phyloP scores from a whole-genome alignment of 1,284 basidiomycete species.

The Boletellus dicymbophilus region DNA sequence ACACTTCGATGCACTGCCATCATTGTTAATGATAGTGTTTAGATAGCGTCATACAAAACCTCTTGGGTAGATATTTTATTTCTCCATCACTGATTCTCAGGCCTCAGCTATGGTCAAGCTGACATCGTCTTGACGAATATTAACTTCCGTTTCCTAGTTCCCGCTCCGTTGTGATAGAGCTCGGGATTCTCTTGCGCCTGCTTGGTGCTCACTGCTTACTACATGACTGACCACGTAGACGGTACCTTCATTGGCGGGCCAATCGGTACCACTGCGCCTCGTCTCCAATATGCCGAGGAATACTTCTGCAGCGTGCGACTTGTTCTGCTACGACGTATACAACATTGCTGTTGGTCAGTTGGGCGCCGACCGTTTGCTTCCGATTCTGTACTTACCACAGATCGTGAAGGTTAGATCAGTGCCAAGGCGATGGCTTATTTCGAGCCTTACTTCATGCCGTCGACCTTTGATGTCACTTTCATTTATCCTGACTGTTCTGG shows the following conservation, averaged over 20 bases:
- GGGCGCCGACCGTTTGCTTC: slow-evolving; percentile 7
- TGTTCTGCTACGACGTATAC: slow-evolving; percentile 17
- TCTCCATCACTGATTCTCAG: slow-evolving; percentile 10
- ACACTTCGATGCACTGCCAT: slow-evolving; percentile 12
- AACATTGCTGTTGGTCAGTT: slow-evolving; percentile 17
- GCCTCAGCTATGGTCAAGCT: slow-evolving; percentile 2
- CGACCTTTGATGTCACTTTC: slow-evolving; percentile 11
- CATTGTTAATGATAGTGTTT: too few relatives aligned
- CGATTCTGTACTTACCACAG: not conserved
- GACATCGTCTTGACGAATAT: not conserved
- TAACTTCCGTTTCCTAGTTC: not conserved
- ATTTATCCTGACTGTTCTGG: slow-evolving; percentile 5
- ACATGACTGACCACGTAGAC: slow-evolving; percentile 9
- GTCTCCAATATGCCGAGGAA: slow-evolving; percentile 24
- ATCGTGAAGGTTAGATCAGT: slow-evolving; percentile 10
- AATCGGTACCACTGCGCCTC: slow-evolving; percentile 12
- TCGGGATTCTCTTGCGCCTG: slow-evolving; percentile 1
- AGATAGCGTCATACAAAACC: slow-evolving; percentile 1
- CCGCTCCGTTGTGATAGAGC: not conserved
- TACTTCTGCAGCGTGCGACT: slow-evolving; percentile 19
- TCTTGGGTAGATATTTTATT: slow-evolving; percentile 15
- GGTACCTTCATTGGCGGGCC: slow-evolving; percentile 13
- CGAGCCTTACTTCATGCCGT: not conserved
- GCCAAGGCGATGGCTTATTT: not conserved
- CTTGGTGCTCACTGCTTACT: slow-evolving; percentile 16